Evolutionary conservation across 2,329 filamentous ascomycete species (phyloP).

Genomic region (Rutstroemia sp.): DNA sequence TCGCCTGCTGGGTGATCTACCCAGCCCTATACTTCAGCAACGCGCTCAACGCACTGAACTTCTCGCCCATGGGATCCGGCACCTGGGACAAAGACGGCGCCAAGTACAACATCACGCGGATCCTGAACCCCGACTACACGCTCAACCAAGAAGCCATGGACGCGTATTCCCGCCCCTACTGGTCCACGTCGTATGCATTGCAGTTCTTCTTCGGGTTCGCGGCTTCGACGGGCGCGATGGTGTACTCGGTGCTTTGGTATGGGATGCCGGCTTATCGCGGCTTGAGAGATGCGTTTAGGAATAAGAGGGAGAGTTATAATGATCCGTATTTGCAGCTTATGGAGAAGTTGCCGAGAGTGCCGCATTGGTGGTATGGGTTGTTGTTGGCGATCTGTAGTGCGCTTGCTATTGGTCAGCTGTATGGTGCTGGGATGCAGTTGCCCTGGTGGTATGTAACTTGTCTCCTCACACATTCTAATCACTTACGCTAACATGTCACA

Average conservation of each 20-base stretch:
- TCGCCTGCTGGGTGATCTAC: constrained; percentile 29
- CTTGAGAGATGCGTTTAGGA: constrained; percentile 18
- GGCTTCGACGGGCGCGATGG: constrained; percentile 37
- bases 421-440: constrained; percentile 49
- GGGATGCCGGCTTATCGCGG: constrained; percentile 32
- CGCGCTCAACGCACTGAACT: constrained; percentile 33
- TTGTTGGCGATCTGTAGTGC: constrained; percentile 35
- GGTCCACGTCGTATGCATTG: constrained; percentile 34
- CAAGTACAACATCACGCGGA: constrained; percentile 54
- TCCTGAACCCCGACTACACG: constrained; percentile 42
- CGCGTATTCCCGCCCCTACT: constrained; percentile 17
- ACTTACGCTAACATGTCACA: neutral
- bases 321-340: constrained; percentile 39
- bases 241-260: constrained; percentile 36
- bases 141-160: constrained; percentile 19
- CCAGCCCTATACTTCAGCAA: constrained; percentile 37
- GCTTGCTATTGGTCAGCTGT: constrained; percentile 33
- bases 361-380: constrained; percentile 54
- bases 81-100: constrained; percentile 57
- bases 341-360: constrained; percentile 43
- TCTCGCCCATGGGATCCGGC: constrained; percentile 38
- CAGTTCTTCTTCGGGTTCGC: constrained; percentile 37
- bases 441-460: constrained; percentile 18
- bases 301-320: constrained; percentile 12
- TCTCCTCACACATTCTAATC: neutral